Conservation (phyloP, 805 yeast genomes). For the Wickerhamiella vanderwaltii region DNA sequence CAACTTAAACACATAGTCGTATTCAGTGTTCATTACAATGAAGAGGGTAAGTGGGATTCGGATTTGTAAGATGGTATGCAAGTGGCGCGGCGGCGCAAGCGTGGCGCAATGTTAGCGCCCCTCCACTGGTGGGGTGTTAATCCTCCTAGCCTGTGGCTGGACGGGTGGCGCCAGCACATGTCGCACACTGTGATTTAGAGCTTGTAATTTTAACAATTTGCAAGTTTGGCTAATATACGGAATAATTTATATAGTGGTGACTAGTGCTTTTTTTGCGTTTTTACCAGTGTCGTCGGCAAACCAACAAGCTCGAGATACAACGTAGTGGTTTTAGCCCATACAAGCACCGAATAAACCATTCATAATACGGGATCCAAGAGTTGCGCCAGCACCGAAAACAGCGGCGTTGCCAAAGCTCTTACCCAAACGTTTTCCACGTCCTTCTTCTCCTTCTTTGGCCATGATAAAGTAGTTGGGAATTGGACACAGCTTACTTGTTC, state of each 20-base stretch:
- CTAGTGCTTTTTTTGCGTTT: no score
- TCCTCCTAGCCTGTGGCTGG: no score
- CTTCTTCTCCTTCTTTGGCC: conserved; percentile 8
- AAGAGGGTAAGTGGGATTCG: conserved; percentile 1
- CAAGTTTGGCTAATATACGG: no score
- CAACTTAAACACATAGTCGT: conserved; percentile 94
- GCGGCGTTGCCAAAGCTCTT: conserved; percentile 78
- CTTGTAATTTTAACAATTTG: no score
- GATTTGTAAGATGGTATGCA: background rate
- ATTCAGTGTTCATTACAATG: conserved; percentile 26
- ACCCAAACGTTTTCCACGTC: conserved; percentile 44
- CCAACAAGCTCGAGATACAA: background rate
- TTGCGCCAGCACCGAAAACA: conserved; percentile 89
- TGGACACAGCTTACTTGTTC: background rate
- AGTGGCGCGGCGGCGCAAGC: no score
- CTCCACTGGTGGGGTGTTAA: no score
- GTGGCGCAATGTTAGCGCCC: no score
- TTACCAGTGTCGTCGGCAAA: no score
- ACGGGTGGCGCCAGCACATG: no score
- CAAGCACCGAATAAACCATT: conserved; percentile 25
- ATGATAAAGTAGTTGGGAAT: background rate
- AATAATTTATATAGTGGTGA: no score
- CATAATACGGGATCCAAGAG: conserved; percentile 70
- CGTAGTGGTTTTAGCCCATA: conserved; percentile 7
- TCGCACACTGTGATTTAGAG: no score